A percentile compares a stretch with the other conserved stretches of the same genome.
Conservation (phyloP, 257 asterid species). For the Verbena officinalis region DNA sequence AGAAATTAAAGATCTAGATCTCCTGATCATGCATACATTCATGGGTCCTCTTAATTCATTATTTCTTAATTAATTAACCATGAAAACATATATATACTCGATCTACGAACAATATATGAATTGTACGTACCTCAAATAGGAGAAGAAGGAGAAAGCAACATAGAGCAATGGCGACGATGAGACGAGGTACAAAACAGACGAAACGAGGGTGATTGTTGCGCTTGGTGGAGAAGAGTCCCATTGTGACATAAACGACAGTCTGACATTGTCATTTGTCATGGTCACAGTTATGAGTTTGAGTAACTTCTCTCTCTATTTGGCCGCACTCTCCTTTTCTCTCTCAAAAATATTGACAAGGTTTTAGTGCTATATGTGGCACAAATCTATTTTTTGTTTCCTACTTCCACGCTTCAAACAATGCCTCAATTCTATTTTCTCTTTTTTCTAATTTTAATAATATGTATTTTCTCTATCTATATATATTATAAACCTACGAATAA, state of each 20-base stretch:
- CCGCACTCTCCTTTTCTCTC: conserved; percentile 4
- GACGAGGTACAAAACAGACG: conserved; percentile 44
- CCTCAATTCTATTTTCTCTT: too few species aligned
- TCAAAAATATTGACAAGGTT: conserved; percentile 18
- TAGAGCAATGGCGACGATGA: conserved; percentile 33
- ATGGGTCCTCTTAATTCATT: too few species aligned
- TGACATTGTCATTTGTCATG: neutral
- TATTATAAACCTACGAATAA: too few species aligned
- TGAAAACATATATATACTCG: too few species aligned
- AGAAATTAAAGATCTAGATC: too few species aligned
- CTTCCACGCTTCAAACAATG: conserved; percentile 21
- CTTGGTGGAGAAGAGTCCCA: conserved; percentile 35
- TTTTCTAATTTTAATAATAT: too few species aligned
- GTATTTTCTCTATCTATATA: too few species aligned
- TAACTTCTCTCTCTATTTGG: neutral
- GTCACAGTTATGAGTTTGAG: neutral
- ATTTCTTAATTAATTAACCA: too few species aligned
- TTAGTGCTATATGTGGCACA: conserved; percentile 4
- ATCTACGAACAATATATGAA: neutral
- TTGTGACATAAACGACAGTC: neutral
- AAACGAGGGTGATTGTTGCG: conserved; percentile 17
- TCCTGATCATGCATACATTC: too few species aligned
- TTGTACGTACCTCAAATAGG: conserved; percentile 49
- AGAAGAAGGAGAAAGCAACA: conserved; percentile 42
- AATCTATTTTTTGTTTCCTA: conserved; percentile 23